These are phyloP conservation scores for Tylopilus intermedius DNA, from an alignment of 768 basidiomycete genomes.

Conservation along the genomic window DNA sequence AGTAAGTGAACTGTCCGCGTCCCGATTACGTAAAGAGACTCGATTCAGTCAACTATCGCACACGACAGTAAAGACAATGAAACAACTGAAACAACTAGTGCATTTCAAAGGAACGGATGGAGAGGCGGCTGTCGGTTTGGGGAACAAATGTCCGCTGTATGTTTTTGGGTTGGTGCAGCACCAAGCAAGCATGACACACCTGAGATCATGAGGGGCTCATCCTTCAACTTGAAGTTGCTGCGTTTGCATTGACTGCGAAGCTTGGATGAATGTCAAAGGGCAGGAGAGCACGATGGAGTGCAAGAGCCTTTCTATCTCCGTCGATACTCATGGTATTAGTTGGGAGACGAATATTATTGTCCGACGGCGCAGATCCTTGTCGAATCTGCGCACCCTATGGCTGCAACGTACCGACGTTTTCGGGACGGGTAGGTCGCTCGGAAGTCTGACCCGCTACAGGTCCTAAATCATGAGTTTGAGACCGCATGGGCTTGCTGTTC, in stretches of 20 bases:
- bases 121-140: neutral
- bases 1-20: neutral
- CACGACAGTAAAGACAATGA: no score
- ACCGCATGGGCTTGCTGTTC: conserved; percentile 8
- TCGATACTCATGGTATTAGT: conserved; percentile 1
- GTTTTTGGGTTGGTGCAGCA: neutral
- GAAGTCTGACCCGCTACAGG: neutral
- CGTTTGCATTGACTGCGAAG: neutral
- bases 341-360: neutral
- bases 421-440: neutral
- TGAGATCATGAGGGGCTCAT: conserved; percentile 13
- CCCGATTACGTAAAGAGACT: conserved; percentile 18
- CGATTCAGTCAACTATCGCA: no score
- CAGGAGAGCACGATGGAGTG: neutral
- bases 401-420: conserved; percentile 14
- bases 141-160: neutral
- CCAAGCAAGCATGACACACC: conserved; percentile 16
- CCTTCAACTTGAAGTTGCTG: conserved; percentile 6
- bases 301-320: neutral
- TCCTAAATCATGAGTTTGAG: conserved; percentile 2
- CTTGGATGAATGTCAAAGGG: neutral
- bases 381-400: conserved; percentile 27
- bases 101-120: neutral
- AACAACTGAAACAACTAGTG: no score
- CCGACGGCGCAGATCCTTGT: no score